Evolutionary conservation across 78 protist genomes (phyloP), one percentile per base, ranked within the genome.

Genomic region (Abeoforma whisleri): DNA sequence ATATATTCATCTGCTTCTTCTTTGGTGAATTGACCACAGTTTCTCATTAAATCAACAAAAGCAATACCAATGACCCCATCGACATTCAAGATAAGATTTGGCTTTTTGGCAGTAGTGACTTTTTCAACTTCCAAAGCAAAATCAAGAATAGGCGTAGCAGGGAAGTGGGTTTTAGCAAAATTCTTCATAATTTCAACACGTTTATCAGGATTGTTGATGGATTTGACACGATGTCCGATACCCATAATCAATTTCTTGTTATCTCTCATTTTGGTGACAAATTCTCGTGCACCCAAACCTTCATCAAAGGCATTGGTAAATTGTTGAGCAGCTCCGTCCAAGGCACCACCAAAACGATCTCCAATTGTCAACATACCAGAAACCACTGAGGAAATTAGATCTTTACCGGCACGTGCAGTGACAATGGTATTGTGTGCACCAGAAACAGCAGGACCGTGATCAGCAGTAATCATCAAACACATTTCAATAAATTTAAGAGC

Each of bases 361-460:
- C 98, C 98, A 68, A 96, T 96, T 16, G 98, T 94, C 16, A 96
- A 79, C 32, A 96, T 91, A 82, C 98, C 98, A 0, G 93, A 88
- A 40, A 87, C 82, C 34, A 96, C 84, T n/a, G 91, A 89, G 12
- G 96, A 93, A 34, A 96, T 90, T 2, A 96, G 87, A 76, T 96
- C 98, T 85, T 95, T 94, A 36, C 97, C 97, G 28, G 97, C 97
- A 35, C 96, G 82, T 70, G 91, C 32, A 76, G 93, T 1, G 40
- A 96, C 96, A 25, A 96, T 96, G 39, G 98, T 93, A 89, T 93
- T 93, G 93, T 96, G 98, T 12, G 98, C 98, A 38, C 97, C 98
- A 2, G 93, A 85, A 1, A 96, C 98, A 40, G 91, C 86, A 2
- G 98, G 98, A 40, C 98, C 98, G 88, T 96, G 98, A 76, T 96